phyloP scores from a whole-genome alignment of 2,329 filamentous ascomycete species.

The Colletotrichum liaoningense region DNA sequence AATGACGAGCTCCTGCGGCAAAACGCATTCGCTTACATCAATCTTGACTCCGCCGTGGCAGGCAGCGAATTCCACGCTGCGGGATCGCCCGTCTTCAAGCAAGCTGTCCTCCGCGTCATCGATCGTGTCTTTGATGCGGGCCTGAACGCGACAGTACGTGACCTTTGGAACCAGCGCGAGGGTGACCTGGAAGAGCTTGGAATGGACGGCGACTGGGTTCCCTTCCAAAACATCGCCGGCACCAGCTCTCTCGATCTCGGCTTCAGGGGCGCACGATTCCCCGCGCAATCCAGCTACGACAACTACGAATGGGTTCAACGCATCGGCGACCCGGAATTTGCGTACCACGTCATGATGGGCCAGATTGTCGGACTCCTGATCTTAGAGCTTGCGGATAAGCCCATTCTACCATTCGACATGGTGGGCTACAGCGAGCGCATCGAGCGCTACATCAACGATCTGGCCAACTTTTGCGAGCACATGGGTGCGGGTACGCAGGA shows the following conservation, averaged over 20 bases:
- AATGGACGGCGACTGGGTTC: conserved; percentile 83
- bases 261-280: conserved; percentile 76
- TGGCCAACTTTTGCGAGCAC: conserved; percentile 49
- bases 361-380: conserved; percentile 86
- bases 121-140: conserved; percentile 79
- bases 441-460: conserved; percentile 71
- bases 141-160: conserved; percentile 76
- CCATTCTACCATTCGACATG: conserved; percentile 86
- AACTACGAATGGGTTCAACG: conserved; percentile 87
- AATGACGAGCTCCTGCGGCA: conserved; percentile 78
- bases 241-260: conserved; percentile 88
- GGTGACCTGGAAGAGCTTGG: conserved; percentile 74
- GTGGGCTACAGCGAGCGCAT: conserved; percentile 77
- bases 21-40: conserved; percentile 88
- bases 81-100: conserved; percentile 83
- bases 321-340: conserved; percentile 84
- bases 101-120: conserved; percentile 78
- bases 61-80: conserved; percentile 81
- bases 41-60: conserved; percentile 85
- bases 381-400: conserved; percentile 84
- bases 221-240: conserved; percentile 92
- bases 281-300: conserved; percentile 89
- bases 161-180: conserved; percentile 78
- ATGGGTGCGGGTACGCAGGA: conserved; percentile 68
- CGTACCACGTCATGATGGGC: conserved; percentile 82